phyloP scores from a whole-genome alignment of 1,284 basidiomycete species.

The Boletus semigastroideus region DNA sequence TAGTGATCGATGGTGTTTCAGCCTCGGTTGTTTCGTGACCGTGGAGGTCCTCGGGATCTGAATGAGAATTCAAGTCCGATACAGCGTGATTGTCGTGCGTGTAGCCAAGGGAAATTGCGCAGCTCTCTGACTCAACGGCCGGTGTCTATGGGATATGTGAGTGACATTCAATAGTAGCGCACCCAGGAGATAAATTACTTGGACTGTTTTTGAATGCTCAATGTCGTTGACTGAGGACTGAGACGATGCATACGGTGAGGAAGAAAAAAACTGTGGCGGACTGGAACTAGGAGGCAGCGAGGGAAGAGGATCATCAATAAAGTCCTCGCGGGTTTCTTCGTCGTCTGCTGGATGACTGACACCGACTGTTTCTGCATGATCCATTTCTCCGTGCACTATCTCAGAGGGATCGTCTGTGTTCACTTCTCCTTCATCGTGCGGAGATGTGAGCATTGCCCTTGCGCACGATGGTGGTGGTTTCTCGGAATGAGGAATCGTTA shows the following conservation, averaged over 20 bases:
- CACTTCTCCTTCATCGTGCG: background rate
- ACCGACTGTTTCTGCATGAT: background rate
- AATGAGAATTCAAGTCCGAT: background rate
- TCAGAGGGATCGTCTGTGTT: background rate
- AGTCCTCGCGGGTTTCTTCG: constrained; percentile 3
- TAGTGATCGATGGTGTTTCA: background rate
- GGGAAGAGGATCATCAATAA: constrained; percentile 17
- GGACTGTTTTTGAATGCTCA: constrained; percentile 15
- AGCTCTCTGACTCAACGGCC: background rate
- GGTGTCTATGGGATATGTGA: constrained; percentile 5
- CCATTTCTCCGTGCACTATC: background rate
- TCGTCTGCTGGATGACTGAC: background rate
- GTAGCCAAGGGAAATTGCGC: background rate
- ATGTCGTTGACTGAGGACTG: constrained; percentile 31
- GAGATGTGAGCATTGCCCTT: background rate
- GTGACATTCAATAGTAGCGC: constrained; percentile 1
- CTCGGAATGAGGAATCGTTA: background rate
- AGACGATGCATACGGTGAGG: constrained; percentile 44
- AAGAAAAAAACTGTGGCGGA: constrained; percentile 45
- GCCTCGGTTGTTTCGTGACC: background rate
- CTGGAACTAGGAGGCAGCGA: constrained; percentile 52
- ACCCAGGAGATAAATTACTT: background rate
- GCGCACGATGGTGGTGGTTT: background rate
- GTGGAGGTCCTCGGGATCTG: background rate
- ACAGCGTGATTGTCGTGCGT: background rate